Evolutionary conservation across 495 filamentous ascomycete genomes (phyloP), one percentile per base, ranked within the genome.

Genomic region (Baudoinia panamericana): DNA sequence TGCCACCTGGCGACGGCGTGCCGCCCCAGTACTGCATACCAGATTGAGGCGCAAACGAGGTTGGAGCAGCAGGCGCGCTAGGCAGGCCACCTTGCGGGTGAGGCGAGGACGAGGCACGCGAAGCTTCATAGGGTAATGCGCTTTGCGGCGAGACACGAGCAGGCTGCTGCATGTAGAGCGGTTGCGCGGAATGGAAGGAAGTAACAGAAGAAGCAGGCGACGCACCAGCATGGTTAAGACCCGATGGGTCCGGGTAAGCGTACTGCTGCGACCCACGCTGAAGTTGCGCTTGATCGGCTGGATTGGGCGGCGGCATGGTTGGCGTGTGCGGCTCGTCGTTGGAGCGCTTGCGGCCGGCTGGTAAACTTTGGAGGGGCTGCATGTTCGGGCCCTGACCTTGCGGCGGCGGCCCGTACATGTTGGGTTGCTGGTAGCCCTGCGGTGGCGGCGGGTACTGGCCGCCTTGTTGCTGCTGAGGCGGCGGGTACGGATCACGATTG

Each of bases 381-480:
- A 50, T 50, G 12, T 36, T 8, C n/a, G 22, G 35, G 19, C 15
- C 35, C 24, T 44, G 46, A 32, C 30, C 30, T 26, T 57, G 58
- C 42, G 50, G 59, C 26, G 55, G 56, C 44, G 56, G 43, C 35
- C 51, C 43, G 28, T 54, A 50, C 30, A 41, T 31, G 8, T 36
- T 43, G 29, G 35, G 48, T 33, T 41, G 36, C 30, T 41, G 34
- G 20, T 45, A 43, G 12, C 22, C 15, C 19, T 44, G 52, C 35
- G 36, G 52, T 5, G 39, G 44, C 26, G 39, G 36, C 31, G 29
- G 44, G n/a, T 31, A 29, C 26, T 46, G 36, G 26, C 21, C 24
- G 10, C 9, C 18, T 23, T 39, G 43, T 27, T 39, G 34, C 47
- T 69, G 67, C 37, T 67, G 60, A 41, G 71, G 72, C 15, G 32